Percentiles rank a stretch among this genome's conserved stretches.
phyloP scores from a whole-genome alignment of 257 asterid genomes.

The Rubia yunnanensis region DNA sequence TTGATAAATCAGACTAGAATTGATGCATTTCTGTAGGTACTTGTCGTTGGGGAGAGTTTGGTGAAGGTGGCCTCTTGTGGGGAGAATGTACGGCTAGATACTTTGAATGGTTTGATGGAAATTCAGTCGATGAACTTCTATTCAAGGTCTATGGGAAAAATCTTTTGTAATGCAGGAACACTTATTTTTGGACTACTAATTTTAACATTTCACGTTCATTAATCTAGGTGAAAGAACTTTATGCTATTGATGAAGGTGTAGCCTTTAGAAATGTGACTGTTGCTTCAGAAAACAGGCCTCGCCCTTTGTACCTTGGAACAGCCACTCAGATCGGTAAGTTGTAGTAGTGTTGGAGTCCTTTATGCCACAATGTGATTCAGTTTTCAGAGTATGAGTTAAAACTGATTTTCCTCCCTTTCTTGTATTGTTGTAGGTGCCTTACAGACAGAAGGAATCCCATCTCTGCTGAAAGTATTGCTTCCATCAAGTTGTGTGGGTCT shows the following conservation, averaged over 20 bases:
- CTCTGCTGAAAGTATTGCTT: slow-evolving; percentile 79
- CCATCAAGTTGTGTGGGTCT: slow-evolving; percentile 81
- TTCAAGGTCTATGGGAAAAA: slow-evolving; percentile 44
- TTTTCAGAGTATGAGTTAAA: not conserved
- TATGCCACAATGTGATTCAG: not conserved
- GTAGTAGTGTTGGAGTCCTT: slow-evolving; percentile 5
- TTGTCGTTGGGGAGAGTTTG: slow-evolving; percentile 95
- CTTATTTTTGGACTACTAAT: slow-evolving; percentile 1
- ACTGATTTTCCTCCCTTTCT: not conserved
- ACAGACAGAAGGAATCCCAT: slow-evolving; percentile 98
- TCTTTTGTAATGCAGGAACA: not conserved
- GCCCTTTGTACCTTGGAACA: slow-evolving; percentile 85
- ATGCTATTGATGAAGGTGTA: slow-evolving; percentile 67
- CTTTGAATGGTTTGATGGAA: slow-evolving; percentile 80
- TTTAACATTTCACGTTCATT: slow-evolving; percentile 15
- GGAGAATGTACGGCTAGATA: slow-evolving; percentile 85
- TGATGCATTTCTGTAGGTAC: slow-evolving; percentile 52
- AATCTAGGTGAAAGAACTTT: slow-evolving; percentile 82
- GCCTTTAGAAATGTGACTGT: slow-evolving; percentile 78
- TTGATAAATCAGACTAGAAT: slow-evolving; percentile 12
- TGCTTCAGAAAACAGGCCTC: slow-evolving; percentile 80
- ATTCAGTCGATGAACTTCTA: slow-evolving; percentile 57
- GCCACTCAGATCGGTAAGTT: slow-evolving; percentile 91
- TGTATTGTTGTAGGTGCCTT: slow-evolving; percentile 59
- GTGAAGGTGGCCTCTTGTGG: slow-evolving; percentile 97